A percentile compares a stretch with the other conserved stretches of the same genome.
Evolutionary conservation across 306 rosid species (phyloP).

Genomic region (Rubus parviflorus): DNA sequence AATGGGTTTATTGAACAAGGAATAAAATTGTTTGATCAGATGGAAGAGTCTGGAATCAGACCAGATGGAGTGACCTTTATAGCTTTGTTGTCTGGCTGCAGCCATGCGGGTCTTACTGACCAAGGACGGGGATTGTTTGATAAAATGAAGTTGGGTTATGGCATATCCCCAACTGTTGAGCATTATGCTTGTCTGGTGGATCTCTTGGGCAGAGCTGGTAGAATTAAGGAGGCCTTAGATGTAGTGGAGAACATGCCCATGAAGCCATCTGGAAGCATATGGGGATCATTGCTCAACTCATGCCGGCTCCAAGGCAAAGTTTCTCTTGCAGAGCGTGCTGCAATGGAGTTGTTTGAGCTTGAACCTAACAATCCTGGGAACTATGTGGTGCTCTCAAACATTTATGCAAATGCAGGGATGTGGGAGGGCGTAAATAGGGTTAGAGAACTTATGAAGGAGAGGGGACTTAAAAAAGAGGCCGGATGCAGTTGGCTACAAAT

Average conservation of each 20-base stretch:
- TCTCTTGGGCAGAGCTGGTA: constrained; percentile 50
- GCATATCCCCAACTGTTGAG: constrained; percentile 41
- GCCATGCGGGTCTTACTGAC: constrained; percentile 48
- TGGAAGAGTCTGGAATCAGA: constrained; percentile 32
- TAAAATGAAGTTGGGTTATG: constrained; percentile 39
- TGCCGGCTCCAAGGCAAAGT: constrained; percentile 48
- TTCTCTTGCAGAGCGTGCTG: constrained; percentile 41
- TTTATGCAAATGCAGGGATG: constrained; percentile 55
- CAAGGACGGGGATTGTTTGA: constrained; percentile 41
- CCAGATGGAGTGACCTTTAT: constrained; percentile 54
- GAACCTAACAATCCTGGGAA: constrained; percentile 59
- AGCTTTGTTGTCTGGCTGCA: constrained; percentile 56
- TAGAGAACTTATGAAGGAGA: constrained; percentile 50
- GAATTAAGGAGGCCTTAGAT: constrained; percentile 38
- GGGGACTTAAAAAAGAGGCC: constrained; percentile 47
- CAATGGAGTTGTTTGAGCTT: constrained; percentile 37
- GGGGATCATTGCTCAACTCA: constrained; percentile 62
- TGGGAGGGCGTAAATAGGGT: constrained; percentile 52
- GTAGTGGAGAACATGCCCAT: constrained; percentile 49
- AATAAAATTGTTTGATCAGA: constrained; percentile 39
- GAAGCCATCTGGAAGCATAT: constrained; percentile 54
- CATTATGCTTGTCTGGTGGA: constrained; percentile 61
- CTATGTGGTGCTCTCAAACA: constrained; percentile 60
- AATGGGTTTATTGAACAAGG: constrained; percentile 52
- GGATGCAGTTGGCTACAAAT: constrained; percentile 63